Evolutionary conservation across 345 rosid species (phyloP), one percentile per base, ranked within the genome.

Genomic region (Euphorbia peplus): DNA sequence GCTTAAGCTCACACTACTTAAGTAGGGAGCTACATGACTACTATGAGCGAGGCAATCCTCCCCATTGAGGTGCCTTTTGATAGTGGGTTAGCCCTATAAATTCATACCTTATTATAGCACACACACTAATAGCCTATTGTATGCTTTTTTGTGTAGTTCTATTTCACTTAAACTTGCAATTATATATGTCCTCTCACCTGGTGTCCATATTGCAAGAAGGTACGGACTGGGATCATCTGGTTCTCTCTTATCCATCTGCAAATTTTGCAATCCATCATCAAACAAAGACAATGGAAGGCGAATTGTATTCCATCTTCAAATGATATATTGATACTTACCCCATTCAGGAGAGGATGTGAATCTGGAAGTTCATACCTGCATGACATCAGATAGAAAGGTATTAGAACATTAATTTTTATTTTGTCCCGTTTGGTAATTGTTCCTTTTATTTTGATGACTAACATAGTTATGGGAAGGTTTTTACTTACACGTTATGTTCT

Each of bases 201-300:
- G 99, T 64, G 96, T 86, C 99, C 99, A 95, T 76, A 92, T 86
- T 52, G 99, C 98, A 55, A 95, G 92, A 68, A 92, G 87, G 71
- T 92, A 95, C 22, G 84, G 83, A 73, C 90, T 71, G 29, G 96
- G 98, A 75, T 95, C 98, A 72, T 88, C 98, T 50, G 77, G 79
- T 76, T 88, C 96, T 77, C 88, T 81, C 73, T 76, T 82, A 47
- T 95, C 98, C 80, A 90, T 72, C 99, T 95, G 85, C 63, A 70
- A 71, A 47, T 73, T 75, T 44, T 74, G 21, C 21, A 39, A 32
- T 44, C 52, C 22, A 8, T 16, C 2, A 26, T 67, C 63, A 37
- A 32, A 25, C 26, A 12, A 67, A 15, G 7, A 50, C 42, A 35
- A 30, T 51, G 8, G 10, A 63, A 66, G 19, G 65, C 12, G 47